Base-by-base conservation (phyloP, 345 rosid species). In the Eucalyptus lansdowneana region DNA sequence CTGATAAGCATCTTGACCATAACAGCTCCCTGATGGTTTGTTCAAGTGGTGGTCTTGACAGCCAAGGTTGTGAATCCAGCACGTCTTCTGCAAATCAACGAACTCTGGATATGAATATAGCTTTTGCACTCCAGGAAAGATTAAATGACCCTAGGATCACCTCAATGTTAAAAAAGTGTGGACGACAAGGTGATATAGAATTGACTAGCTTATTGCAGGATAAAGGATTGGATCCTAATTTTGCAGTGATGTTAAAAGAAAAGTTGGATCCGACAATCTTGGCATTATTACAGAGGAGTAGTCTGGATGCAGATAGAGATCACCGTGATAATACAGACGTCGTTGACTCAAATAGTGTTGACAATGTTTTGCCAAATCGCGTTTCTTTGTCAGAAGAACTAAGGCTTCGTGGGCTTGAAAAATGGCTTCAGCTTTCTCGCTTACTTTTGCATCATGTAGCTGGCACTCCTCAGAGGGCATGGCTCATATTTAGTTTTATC, bases 281-380 rank as follows among this genome's bases (percentile, higher is more conserved):
- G 90, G 99, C 99, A 86, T 94, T 98, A 89, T 95, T 98, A 89
- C 99, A 98, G 93, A 94, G 99, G 89, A 97, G 99, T 93, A 98
- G 99, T 92, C 94, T 98, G 95, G 99, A 98, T 93, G 99, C 99
- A 88, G 99, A 98, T 91, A 95, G 99, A 93, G 99, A 98, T 95
- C 99, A 98, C 91, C 95, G 95, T 44, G 99, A 95, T 90, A 95
- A 96, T 91, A 94, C 95, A 65, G 97, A 96, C 87, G 90, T 93
- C 65, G 92, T 89, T 6, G 99, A 96, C 90, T 94, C 99, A 67
- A 97, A 94, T 89, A 96, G 98, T 91, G 97, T 95, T 90, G 99
- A 97, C 90, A 96, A 94, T 93, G 91, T 93, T 88, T 88, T 95
- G 92, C 99, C 97, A 31, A 94, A 95, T 93, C 98, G 95, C 89